Percentiles rank a stretch among this genome's conserved stretches.
Conservation (phyloP, 495 filamentous ascomycete genomes). For the Parathielavia hyrcaniae region DNA sequence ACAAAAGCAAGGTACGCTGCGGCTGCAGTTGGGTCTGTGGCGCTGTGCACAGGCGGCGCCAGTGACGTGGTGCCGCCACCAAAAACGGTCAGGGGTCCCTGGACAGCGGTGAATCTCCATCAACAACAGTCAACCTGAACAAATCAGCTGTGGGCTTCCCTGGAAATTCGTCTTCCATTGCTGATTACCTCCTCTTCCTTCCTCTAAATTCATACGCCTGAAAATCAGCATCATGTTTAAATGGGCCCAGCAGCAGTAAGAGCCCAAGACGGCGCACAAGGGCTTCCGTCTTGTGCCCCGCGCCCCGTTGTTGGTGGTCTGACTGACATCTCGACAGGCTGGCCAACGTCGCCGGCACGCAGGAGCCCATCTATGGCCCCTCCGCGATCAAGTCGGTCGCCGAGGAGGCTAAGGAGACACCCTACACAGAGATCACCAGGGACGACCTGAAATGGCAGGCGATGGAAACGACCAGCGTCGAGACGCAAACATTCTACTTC, state of each 20-base stretch:
- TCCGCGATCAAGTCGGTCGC: constrained; percentile 79
- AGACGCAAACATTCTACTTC: constrained; percentile 95
- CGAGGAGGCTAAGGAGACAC: constrained; percentile 66
- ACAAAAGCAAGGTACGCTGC: neutral
- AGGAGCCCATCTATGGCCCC: constrained; percentile 94
- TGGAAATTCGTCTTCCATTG: too few relatives aligned
- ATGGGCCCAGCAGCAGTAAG: constrained; percentile 47
- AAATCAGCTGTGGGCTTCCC: too few relatives aligned
- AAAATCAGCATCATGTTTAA: constrained; percentile 41
- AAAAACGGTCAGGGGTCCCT: constrained; percentile 7
- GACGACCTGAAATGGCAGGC: constrained; percentile 76
- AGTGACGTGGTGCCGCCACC: constrained; percentile 19
- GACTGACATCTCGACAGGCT: constrained; percentile 48
- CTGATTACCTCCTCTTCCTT: constrained; percentile 4
- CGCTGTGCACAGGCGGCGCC: neutral
- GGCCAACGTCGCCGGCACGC: constrained; percentile 85
- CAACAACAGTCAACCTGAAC: constrained; percentile 9
- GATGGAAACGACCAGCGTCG: constrained; percentile 78
- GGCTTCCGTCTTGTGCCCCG: constrained; percentile 15
- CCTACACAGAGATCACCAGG: constrained; percentile 72
- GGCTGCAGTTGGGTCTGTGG: too few relatives aligned
- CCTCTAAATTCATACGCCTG: constrained; percentile 14
- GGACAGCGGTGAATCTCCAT: constrained; percentile 27
- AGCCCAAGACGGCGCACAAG: constrained; percentile 8
- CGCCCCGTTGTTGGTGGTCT: constrained; percentile 11